Conservation (phyloP, 805 yeast genomes). For the Candida glaebosa region DNA sequence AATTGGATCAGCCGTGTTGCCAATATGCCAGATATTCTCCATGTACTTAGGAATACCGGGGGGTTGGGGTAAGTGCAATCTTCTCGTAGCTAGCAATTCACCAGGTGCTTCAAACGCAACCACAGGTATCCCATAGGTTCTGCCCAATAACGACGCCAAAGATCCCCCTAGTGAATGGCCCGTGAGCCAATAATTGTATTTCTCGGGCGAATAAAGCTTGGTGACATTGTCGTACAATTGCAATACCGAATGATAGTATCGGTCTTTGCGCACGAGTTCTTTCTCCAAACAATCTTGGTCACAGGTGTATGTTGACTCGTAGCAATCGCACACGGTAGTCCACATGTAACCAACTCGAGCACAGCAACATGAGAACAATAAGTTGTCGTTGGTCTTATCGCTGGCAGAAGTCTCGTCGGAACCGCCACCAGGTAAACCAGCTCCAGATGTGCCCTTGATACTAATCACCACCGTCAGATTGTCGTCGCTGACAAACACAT, state of each 20-base stretch:
- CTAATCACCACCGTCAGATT: constrained; percentile 68
- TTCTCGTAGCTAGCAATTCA: constrained; percentile 73
- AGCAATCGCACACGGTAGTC: constrained; percentile 96
- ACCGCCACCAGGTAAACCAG: constrained; percentile 50
- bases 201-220: constrained; percentile 54
- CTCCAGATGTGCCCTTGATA: constrained; percentile 90
- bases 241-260: constrained; percentile 77
- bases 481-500: constrained; percentile 66
- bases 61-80: constrained; percentile 88
- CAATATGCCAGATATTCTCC: constrained; percentile 92
- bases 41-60: constrained; percentile 78
- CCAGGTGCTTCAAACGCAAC: constrained; percentile 95
- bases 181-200: constrained; percentile 78
- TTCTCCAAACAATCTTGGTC: constrained; percentile 81
- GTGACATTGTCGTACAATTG: constrained; percentile 75
- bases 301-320: constrained; percentile 77
- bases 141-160: constrained; percentile 71
- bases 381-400: constrained; percentile 84
- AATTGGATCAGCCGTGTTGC: constrained; percentile 96
- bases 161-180: constrained; percentile 97
- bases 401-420: constrained; percentile 66
- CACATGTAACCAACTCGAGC: constrained; percentile 88
- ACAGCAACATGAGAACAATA: constrained; percentile 92
- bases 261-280: constrained; percentile 68
- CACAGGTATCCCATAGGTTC: constrained; percentile 87